These are phyloP conservation scores for Waitea zeae DNA, from an alignment of 1,284 basidiomycete genomes.

Conservation along the genomic window DNA sequence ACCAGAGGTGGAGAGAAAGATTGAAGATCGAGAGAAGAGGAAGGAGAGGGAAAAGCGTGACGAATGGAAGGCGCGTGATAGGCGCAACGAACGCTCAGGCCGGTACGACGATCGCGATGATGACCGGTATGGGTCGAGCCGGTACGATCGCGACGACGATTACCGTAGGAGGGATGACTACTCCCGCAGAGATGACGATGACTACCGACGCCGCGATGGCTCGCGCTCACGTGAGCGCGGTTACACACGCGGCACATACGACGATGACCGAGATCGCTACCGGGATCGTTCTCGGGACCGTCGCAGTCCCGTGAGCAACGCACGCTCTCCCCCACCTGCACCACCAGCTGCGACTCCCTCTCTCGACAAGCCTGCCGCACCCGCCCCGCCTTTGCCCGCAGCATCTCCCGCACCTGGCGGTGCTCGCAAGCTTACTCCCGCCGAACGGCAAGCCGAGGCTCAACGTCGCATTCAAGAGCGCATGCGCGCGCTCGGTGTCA, in stretches of 20 bases:
- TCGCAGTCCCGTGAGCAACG: conserved; percentile 27
- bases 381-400: conserved; percentile 26
- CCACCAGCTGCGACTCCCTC: conserved; percentile 23
- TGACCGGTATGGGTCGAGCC: conserved; percentile 14
- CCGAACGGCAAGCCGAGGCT: conserved; percentile 76
- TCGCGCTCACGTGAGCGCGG: conserved; percentile 17
- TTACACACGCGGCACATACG: conserved; percentile 11
- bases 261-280: conserved; percentile 14
- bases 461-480: conserved; percentile 76
- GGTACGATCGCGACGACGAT: conserved; percentile 10
- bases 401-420: conserved; percentile 25
- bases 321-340: conserved; percentile 28
- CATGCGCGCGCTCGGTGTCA: conserved; percentile 72
- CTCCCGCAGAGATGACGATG: conserved; percentile 13
- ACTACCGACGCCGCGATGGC: conserved; percentile 12
- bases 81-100: conserved; percentile 69
- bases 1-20: conserved; percentile 78
- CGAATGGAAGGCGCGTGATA: conserved; percentile 68
- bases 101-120: conserved; percentile 35
- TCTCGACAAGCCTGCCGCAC: conserved; percentile 23
- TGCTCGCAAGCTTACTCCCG: conserved; percentile 67
- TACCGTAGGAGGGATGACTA: conserved; percentile 14
- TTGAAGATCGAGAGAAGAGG: conserved; percentile 67
- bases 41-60: conserved; percentile 66
- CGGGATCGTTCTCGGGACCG: conserved; percentile 15